Base-by-base conservation (phyloP, 2,329 filamentous ascomycete genomes). In the Neonectria sp. region DNA sequence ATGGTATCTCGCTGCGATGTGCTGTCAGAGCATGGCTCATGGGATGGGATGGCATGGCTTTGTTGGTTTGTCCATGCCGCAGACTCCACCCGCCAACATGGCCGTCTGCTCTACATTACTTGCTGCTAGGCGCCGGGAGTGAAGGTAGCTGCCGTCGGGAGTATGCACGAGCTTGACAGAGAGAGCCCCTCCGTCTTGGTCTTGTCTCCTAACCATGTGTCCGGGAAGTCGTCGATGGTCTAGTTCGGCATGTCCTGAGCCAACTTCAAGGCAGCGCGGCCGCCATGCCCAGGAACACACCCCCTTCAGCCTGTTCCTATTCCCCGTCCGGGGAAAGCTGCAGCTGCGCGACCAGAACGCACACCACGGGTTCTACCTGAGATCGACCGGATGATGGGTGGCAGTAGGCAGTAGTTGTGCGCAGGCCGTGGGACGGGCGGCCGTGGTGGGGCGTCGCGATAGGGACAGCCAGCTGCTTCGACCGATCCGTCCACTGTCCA, bases 1-100 rank as follows among this genome's bases (percentile, higher is more conserved):
- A 59, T 55, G 55, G 61, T 9, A 56, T 64, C 48, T 48, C 61
- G 55, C 15, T 51, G 53, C 52, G 52, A 63, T 57, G 53, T 55
- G 52, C 53, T 63, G 60, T 62, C 60, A 53, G 60, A 31, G 46
- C 60, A 56, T 63, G 52, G 52, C 12, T 15, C 31, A 53, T 53
- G 6, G 27, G 29, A 29, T n/a, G 25, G 17, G 29, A 29, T n/a
- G 25, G 17, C 29, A 37, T 55, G 33, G 51, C n/a, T 43, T 45
- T 45, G 40, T 21, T 60, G 58, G 51, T 60, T 60, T 60, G 48
- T 58, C 59, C 55, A 57, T 55, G 37, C 40, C 49, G 67, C 63
- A 73, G 65, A 73, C 69, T 62, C 64, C 62, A 43, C 51, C 67
- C 59, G 49, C 60, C 58, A 35, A 51, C 31, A 69, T 24, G 40